Evolutionary conservation across 768 basidiomycete genomes (phyloP).

Genomic region (Psilocybe cyanescens): DNA sequence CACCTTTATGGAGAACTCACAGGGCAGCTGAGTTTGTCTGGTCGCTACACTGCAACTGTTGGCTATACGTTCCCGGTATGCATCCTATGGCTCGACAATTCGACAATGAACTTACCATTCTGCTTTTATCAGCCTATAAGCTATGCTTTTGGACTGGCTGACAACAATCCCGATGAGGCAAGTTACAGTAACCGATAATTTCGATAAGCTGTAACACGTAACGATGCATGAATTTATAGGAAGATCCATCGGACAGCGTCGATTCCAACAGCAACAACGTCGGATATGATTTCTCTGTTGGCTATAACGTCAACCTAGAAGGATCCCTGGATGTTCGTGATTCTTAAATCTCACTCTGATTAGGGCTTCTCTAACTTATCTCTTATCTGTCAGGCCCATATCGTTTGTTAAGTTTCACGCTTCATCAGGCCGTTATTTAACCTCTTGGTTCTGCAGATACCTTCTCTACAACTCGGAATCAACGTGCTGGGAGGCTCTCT

Average conservation of each 20-base stretch:
- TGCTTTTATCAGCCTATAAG: conserved; percentile 6
- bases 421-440: background rate
- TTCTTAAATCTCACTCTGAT: background rate
- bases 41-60: conserved; percentile 12
- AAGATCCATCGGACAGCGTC: conserved; percentile 6
- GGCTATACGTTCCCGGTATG: conserved; percentile 18
- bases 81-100: background rate
- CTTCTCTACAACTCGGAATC: conserved; percentile 26
- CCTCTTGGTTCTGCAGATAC: conserved; percentile 10
- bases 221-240: background rate
- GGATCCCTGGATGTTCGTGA: conserved; percentile 24
- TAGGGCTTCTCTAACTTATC: background rate
- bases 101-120: background rate
- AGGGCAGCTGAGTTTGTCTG: conserved; percentile 19
- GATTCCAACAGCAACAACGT: conserved; percentile 8
- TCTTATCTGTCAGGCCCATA: background rate
- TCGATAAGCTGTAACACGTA: background rate
- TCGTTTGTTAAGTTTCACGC: background rate
- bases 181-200: background rate
- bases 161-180: conserved; percentile 14
- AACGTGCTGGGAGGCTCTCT: conserved; percentile 11
- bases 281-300: conserved; percentile 18
- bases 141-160: conserved; percentile 13
- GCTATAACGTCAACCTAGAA: conserved; percentile 28
- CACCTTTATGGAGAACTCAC: conserved; percentile 16